Base-by-base conservation (phyloP, 129 eudicot species). In the Pseudognaphalium luteoalbum region DNA sequence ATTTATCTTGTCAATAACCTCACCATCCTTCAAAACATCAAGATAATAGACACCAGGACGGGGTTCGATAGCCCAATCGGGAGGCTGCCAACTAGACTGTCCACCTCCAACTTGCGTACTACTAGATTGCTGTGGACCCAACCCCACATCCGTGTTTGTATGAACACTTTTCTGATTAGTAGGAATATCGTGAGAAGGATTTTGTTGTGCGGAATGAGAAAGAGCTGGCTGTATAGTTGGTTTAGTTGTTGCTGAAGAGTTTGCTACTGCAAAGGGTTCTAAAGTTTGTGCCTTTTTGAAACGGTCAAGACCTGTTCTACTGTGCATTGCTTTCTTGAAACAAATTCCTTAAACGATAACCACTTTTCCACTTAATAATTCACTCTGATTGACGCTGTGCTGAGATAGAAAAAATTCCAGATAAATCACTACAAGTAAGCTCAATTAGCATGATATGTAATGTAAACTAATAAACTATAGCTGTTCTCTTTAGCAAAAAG, bases 1-100 rank as follows among this genome's bases (percentile, higher is more conserved):
- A 81, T 79, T 81, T 61, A 91, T 83, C 76, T 61, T 79, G 79
- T 88, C 97, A 80, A 94, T 87, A 76, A 89, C 88, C 72, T 88
- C 90, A 8, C 97, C 97, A 7, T 94, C 99, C 78, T 94, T 94
- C 65, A 91, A 52, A 77, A 94, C 96, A 52, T 94, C 96, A 72
- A 94, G 99, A 79, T 79, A 89, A 83, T 80, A 88, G 62, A 94
- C 90, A 73, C 99, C 97, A 7, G 84, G 86, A 4, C 92, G 96
- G 68, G 99, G 97, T 79, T 94, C 97, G 76, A 94, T 91, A 5
- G 99, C 99, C 99, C 99, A 94, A 72, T 94, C 99, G 54, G 99
- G 99, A 71, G 99, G 96, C 80, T 84, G 90, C 99, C 99, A 94
- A 10, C 72, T 86, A 5, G 98, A 91, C 56, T 94, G 96, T 2